Base-by-base conservation (phyloP, 2,329 filamentous ascomycete genomes). In the Neurospora sp. region DNA sequence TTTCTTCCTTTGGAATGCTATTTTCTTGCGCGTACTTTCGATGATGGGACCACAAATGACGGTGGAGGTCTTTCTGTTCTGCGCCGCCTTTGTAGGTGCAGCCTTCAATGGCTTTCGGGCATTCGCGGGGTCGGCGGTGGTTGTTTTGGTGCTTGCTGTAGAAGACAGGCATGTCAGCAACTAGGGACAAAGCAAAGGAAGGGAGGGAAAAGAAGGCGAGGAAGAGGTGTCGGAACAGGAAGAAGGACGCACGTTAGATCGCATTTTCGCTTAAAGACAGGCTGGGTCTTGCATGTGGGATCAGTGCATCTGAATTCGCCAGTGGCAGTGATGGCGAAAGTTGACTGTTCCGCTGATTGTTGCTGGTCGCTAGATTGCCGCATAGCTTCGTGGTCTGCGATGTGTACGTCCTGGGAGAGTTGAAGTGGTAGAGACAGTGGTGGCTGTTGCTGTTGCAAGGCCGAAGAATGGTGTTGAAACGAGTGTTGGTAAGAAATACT, bases 1-100 rank as follows among this genome's bases (percentile, higher is more conserved):
- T 40, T 8, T 71, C 46, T 13, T 13, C 71, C n/a, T 38, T 66
- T 0, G 71, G 71, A 0, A 72, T 39, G 0, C 19, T 10, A 1
- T 67, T 38, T 8, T 2, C 9, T 15, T n/a, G 9, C 0, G 74
- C 72, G 5, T 70, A 71, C 1, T 19, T 19, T 19, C 19, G 19
- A 62, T 75, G 74, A 11, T 67, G 13, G 0, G 67, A 6, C 74
- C 74, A 75, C 36, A 74, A 68, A 46, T 75, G 74, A 11, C 74
- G 68, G 19, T 73, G 0, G 3, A 73, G 68, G 28, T 74, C 73
- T 11, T 73, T 73, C 0, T 1, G 71, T 40, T 73, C 70, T 19
- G 72, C 73, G 3, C 38, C 42, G 36, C 67, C 66, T 28, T 28
- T 28, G 10, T 33, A 23, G 46, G 2, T 1, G 28, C 71, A 73